Percentiles rank a stretch among this genome's conserved stretches.
phyloP scores from a whole-genome alignment of 1,284 basidiomycete genomes.

The Trichosporon asahii region DNA sequence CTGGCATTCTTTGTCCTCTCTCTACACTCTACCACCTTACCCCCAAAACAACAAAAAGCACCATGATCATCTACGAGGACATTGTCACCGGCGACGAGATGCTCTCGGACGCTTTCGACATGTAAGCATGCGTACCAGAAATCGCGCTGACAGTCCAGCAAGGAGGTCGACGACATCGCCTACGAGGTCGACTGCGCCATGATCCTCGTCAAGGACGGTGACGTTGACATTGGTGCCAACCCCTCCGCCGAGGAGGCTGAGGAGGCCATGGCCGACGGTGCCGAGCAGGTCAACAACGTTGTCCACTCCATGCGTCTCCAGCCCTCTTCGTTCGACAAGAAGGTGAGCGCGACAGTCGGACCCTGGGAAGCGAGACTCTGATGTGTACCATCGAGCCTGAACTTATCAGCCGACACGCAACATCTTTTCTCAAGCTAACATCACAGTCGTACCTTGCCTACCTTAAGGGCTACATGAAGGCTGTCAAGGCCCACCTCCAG shows the following conservation, averaged over 20 bases:
- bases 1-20: conserved; percentile 6
- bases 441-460: conserved; percentile 65
- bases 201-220: conserved; percentile 74
- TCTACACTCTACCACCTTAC: conserved; percentile 11
- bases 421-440: not conserved
- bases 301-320: conserved; percentile 90
- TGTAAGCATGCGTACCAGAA: conserved; percentile 56
- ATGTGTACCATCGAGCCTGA: too few relatives aligned
- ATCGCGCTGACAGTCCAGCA: conserved; percentile 56
- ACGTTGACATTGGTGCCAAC: conserved; percentile 92
- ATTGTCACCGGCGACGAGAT: conserved; percentile 83
- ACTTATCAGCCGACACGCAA: too few relatives aligned
- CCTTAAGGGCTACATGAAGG: conserved; percentile 90
- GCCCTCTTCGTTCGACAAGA: conserved; percentile 84
- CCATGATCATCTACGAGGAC: conserved; percentile 52
- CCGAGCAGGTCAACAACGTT: conserved; percentile 79
- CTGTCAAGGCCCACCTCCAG: conserved; percentile 64
- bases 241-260: conserved; percentile 84
- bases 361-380: too few relatives aligned
- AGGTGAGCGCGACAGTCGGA: conserved; percentile 48
- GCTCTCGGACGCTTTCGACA: conserved; percentile 86
- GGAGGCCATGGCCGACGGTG: conserved; percentile 79
- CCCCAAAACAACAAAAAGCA: conserved; percentile 22
- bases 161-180: conserved; percentile 75
- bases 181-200: conserved; percentile 83